Percentiles rank a stretch among this genome's conserved stretches.
These are phyloP conservation scores for Phaffia tasmanica DNA, from an alignment of 768 basidiomycete species.

Conservation along the genomic window DNA sequence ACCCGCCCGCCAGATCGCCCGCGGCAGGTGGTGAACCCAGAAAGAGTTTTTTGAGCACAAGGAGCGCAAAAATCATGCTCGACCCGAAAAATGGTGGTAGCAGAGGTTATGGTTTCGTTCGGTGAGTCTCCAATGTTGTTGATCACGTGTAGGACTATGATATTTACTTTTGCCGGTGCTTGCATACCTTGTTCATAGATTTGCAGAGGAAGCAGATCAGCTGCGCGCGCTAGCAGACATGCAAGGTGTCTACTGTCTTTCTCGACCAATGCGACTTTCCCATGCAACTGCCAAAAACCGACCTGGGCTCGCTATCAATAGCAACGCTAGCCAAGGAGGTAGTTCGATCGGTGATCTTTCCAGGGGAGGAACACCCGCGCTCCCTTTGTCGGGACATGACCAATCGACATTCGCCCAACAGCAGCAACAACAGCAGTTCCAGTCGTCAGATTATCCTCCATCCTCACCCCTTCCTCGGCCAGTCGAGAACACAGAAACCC, in stretches of 20 bases:
- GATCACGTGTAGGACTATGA: background rate
- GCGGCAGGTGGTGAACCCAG: conserved; percentile 39
- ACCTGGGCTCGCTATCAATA: conserved; percentile 1
- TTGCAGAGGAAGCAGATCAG: conserved; percentile 78
- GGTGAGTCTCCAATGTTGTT: conserved; percentile 38
- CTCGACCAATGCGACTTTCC: conserved; percentile 47
- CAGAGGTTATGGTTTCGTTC: conserved; percentile 83
- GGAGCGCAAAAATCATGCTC: conserved; percentile 91
- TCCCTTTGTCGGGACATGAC: background rate
- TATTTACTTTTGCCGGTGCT: background rate
- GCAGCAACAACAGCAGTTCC: too few relatives aligned
- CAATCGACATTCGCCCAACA: background rate
- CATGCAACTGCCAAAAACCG: conserved; percentile 46
- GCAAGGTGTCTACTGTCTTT: conserved; percentile 81
- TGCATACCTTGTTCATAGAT: conserved; percentile 33
- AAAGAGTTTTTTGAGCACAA: conserved; percentile 77
- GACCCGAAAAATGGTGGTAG: conserved; percentile 81
- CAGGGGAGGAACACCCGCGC: conserved; percentile 9
- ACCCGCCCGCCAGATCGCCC: conserved; percentile 52
- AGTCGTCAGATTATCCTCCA: too few relatives aligned
- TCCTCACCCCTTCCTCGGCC: background rate
- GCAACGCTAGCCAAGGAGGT: conserved; percentile 27
- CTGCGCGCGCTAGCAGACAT: conserved; percentile 81
- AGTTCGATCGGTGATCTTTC: conserved; percentile 28
- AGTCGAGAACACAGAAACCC: background rate